A percentile compares a stretch with the other conserved stretches of the same genome.
Evolutionary conservation across 176 grass and related monocot genomes (phyloP).

Genomic region (Bonia amplexicaulis): DNA sequence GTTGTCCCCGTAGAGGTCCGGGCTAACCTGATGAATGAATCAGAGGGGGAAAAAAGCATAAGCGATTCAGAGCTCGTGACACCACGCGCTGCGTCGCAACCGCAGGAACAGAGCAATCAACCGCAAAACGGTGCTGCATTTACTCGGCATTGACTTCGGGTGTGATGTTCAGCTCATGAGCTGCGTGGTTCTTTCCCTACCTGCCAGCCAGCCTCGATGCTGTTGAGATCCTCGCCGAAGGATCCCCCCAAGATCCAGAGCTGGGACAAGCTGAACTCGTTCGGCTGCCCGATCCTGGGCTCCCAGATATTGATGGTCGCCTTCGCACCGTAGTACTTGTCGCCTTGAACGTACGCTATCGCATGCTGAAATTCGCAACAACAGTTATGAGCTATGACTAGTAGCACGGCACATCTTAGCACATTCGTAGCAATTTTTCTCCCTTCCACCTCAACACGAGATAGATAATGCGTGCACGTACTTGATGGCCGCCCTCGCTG

Average conservation of each 20-base stretch:
- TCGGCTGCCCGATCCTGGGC: slow-evolving; percentile 70
- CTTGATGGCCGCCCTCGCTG: slow-evolving; percentile 70
- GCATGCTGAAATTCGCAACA: slow-evolving; percentile 66
- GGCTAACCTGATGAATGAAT: slow-evolving; percentile 63
- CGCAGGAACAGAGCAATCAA: slow-evolving; percentile 18
- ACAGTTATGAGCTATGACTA: not conserved
- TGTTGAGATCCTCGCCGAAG: slow-evolving; percentile 83
- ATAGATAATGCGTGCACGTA: not conserved
- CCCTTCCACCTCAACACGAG: not conserved
- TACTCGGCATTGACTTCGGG: slow-evolving; percentile 19
- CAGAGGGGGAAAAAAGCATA: not conserved
- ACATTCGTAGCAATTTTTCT: not conserved
- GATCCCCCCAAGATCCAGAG: slow-evolving; percentile 86
- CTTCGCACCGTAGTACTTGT: slow-evolving; percentile 90
- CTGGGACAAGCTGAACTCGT: slow-evolving; percentile 90
- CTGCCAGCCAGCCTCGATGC: slow-evolving; percentile 96
- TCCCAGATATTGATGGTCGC: slow-evolving; percentile 94
- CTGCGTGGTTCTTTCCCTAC: slow-evolving; percentile 28
- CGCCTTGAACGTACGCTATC: slow-evolving; percentile 68
- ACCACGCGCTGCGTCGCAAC: slow-evolving; percentile 1
- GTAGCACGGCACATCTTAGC: not conserved
- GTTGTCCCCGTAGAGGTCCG: slow-evolving; percentile 87
- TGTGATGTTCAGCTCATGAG: slow-evolving; percentile 14
- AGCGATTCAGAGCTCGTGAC: slow-evolving; percentile 48
- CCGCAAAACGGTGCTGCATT: slow-evolving; percentile 35